These are phyloP conservation scores for Pezicula carpinea DNA, from an alignment of 2,329 filamentous ascomycete genomes.

Conservation along the genomic window DNA sequence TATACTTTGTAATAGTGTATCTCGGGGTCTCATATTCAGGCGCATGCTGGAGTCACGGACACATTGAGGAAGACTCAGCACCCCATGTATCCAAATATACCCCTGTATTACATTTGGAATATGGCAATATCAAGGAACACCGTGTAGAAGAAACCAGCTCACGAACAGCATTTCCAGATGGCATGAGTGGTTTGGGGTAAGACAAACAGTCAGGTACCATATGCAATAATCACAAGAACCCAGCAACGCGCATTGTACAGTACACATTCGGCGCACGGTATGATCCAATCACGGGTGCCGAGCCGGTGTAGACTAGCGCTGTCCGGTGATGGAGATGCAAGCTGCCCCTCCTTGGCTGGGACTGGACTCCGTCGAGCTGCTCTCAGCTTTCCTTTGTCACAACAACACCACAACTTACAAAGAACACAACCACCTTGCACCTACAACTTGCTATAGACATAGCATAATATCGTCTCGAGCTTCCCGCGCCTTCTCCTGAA, in stretches of 20 bases:
- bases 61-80: too few relatives aligned
- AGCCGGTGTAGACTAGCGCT: too few relatives aligned
- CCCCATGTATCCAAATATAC: too few relatives aligned
- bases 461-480: background rate
- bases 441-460: background rate
- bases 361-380: background rate
- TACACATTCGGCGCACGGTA: too few relatives aligned
- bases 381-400: background rate
- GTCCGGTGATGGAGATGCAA: background rate
- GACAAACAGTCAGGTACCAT: background rate
- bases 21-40: too few relatives aligned
- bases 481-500: conserved; percentile 21
- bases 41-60: too few relatives aligned
- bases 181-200: background rate
- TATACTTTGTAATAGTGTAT: too few relatives aligned
- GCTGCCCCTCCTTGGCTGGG: background rate
- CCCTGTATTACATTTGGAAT: too few relatives aligned
- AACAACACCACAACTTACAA: conserved; percentile 2
- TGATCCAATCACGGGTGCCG: too few relatives aligned
- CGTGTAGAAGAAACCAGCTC: too few relatives aligned
- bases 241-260: too few relatives aligned
- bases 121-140: too few relatives aligned
- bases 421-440: background rate
- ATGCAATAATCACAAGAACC: background rate
- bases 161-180: background rate